Conservation (phyloP, 176 grass and related monocot species). For the Avena atlantica region DNA sequence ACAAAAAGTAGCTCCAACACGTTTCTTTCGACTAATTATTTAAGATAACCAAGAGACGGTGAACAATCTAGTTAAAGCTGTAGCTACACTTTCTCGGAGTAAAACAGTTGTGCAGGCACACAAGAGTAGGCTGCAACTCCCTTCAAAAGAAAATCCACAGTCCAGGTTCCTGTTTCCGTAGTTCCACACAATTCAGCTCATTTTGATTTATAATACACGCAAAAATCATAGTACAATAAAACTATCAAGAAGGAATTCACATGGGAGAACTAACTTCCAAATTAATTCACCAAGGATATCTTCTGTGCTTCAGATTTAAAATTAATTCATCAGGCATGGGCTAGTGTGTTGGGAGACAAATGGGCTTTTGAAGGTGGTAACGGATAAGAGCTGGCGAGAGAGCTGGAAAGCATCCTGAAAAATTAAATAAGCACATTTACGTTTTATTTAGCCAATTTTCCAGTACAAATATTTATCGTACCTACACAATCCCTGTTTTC, state of each 20-base stretch:
- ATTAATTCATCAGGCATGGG: not conserved
- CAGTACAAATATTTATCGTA: not conserved
- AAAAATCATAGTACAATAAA: not conserved
- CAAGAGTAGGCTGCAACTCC: not conserved
- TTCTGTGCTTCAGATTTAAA: constrained; percentile 9
- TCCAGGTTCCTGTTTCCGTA: not conserved
- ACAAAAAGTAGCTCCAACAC: not conserved
- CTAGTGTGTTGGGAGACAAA: not conserved
- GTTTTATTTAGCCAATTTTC: not conserved
- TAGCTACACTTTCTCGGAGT: constrained; percentile 3
- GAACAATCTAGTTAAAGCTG: not conserved
- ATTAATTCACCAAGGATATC: not conserved
- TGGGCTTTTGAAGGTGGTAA: not conserved
- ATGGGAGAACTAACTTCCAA: not conserved
- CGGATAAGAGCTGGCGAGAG: not conserved
- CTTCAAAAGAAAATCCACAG: not conserved
- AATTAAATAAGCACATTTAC: not conserved
- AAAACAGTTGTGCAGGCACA: not conserved
- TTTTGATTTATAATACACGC: constrained; percentile 1
- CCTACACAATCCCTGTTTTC: not conserved
- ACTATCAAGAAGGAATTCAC: not conserved
- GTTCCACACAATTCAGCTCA: not conserved
- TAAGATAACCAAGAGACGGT: not conserved
- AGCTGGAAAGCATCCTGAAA: not conserved
- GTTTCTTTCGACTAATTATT: not conserved